Percentiles rank a stretch among this genome's conserved stretches.
Evolutionary conservation across 306 rosid species (phyloP).

Genomic region (Prosopis cineraria): DNA sequence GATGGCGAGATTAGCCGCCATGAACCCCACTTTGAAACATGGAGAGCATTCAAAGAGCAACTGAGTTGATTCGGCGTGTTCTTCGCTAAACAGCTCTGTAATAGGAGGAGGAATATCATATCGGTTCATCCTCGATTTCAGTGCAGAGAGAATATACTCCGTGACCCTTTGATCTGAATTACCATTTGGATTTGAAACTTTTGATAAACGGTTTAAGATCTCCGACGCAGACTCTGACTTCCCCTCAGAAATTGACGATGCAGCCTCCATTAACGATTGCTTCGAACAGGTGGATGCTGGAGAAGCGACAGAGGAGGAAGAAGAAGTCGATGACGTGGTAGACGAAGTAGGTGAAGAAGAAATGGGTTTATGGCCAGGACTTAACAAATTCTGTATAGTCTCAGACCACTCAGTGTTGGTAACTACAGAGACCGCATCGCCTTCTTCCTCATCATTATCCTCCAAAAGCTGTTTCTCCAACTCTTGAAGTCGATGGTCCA

Average conservation of each 20-base stretch:
- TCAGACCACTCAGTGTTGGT: slow-evolving; percentile 81
- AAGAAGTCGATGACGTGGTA: slow-evolving; percentile 46
- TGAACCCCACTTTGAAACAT: slow-evolving; percentile 57
- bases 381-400: slow-evolving; percentile 69
- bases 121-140: slow-evolving; percentile 59
- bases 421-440: slow-evolving; percentile 61
- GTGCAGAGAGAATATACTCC: slow-evolving; percentile 55
- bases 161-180: slow-evolving; percentile 56
- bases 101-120: slow-evolving; percentile 51
- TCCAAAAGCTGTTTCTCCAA: slow-evolving; percentile 81
- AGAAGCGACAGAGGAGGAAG: slow-evolving; percentile 64
- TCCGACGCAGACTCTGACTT: slow-evolving; percentile 54
- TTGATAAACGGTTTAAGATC: slow-evolving; percentile 60
- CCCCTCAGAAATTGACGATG: slow-evolving; percentile 73
- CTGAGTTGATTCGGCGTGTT: slow-evolving; percentile 74
- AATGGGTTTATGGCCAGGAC: slow-evolving; percentile 50
- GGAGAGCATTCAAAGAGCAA: slow-evolving; percentile 49
- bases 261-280: slow-evolving; percentile 70
- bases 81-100: slow-evolving; percentile 49
- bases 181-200: slow-evolving; percentile 29
- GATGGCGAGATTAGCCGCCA: slow-evolving; percentile 76
- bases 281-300: slow-evolving; percentile 54
- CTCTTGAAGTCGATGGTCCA: slow-evolving; percentile 63
- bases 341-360: slow-evolving; percentile 81
- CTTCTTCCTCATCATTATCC: slow-evolving; percentile 66